Conservation (phyloP, 73 alveolate genomes). For the Paramecium octaurelia region DNA sequence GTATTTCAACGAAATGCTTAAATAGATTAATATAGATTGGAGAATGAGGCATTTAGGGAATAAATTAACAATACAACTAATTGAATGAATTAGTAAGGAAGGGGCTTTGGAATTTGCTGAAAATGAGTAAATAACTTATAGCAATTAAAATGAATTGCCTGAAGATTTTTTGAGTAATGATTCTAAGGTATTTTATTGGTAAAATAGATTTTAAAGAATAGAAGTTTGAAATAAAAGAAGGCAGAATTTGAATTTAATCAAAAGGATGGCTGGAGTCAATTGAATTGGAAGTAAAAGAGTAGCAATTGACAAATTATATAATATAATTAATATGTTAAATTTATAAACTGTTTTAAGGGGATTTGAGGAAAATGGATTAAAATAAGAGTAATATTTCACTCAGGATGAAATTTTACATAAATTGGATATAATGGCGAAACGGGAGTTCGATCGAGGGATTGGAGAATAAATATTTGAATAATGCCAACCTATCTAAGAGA, state of each 20-base stretch:
- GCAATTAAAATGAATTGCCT: neutral
- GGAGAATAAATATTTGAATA: neutral
- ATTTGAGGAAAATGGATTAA: conserved; percentile 9
- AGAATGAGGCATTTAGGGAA: neutral
- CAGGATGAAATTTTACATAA: neutral
- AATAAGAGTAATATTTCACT: neutral
- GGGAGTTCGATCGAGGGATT: conserved; percentile 1
- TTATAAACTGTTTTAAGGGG: neutral
- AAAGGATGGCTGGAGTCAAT: neutral
- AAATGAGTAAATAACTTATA: neutral
- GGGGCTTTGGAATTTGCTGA: neutral
- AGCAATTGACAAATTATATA: neutral
- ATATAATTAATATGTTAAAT: conserved; percentile 8
- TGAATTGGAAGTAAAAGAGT: neutral
- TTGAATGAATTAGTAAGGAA: neutral
- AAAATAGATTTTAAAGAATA: neutral
- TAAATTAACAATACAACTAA: neutral
- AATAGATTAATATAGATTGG: neutral
- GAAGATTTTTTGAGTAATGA: too few relatives aligned
- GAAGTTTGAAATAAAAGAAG: neutral
- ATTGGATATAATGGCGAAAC: neutral
- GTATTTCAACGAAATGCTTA: neutral
- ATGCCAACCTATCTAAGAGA: neutral
- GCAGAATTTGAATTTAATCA: neutral
- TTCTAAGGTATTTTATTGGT: too few relatives aligned